A percentile compares a stretch with the other conserved stretches of the same genome.
phyloP scores from a whole-genome alignment of 106 monocot genomes.

The Platanthera zijinensis region DNA sequence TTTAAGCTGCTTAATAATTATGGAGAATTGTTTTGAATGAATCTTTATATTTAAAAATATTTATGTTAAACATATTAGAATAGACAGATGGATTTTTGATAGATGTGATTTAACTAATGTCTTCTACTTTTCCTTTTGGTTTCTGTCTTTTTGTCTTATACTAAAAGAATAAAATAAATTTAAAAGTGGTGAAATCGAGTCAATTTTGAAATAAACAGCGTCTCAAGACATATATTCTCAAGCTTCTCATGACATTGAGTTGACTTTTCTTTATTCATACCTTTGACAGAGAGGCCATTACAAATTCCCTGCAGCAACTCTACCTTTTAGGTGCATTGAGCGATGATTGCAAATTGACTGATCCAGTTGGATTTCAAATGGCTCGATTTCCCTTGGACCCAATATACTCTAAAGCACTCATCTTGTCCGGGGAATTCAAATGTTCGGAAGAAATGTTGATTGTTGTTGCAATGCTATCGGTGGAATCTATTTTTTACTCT shows the following conservation, averaged over 20 bases:
- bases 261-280: slow-evolving; percentile 1
- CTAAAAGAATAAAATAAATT: too few relatives aligned
- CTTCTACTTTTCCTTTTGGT: too few relatives aligned
- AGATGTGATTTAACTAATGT: too few relatives aligned
- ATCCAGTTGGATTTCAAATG: slow-evolving; percentile 82
- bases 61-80: too few relatives aligned
- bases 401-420: slow-evolving; percentile 79
- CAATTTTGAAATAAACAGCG: too few relatives aligned
- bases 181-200: too few relatives aligned
- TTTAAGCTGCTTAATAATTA: too few relatives aligned
- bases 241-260: neutral
- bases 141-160: too few relatives aligned
- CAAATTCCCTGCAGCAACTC: slow-evolving; percentile 75
- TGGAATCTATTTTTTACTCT: slow-evolving; percentile 86
- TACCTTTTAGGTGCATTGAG: slow-evolving; percentile 68
- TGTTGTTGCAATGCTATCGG: slow-evolving; percentile 91
- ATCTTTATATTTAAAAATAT: too few relatives aligned
- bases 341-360: slow-evolving; percentile 65
- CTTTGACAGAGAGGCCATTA: slow-evolving; percentile 53
- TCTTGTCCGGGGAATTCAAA: slow-evolving; percentile 58
- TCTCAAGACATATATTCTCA: too few relatives aligned
- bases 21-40: too few relatives aligned
- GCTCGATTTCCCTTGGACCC: slow-evolving; percentile 80
- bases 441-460: slow-evolving; percentile 98
- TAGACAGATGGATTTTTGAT: too few relatives aligned